phyloP scores from a whole-genome alignment of 1,284 basidiomycete genomes.

The Irpex sp. region DNA sequence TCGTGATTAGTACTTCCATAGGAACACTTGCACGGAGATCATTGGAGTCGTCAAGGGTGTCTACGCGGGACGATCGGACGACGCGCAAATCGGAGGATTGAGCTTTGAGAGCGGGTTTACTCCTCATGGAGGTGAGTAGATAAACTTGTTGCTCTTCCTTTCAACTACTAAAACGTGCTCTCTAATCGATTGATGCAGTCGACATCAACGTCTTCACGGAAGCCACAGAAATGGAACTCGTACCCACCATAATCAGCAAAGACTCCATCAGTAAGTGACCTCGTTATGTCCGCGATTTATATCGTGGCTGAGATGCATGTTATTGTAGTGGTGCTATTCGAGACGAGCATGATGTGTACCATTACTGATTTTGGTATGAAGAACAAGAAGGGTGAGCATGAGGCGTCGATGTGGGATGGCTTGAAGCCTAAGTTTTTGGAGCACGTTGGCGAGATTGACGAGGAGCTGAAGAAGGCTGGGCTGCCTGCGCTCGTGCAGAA shows the following conservation, averaged over 20 bases:
- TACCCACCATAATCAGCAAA: slow-evolving; percentile 48
- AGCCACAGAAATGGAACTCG: slow-evolving; percentile 48
- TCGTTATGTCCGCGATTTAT: not conserved
- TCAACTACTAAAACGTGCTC: not conserved
- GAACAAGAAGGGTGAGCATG: slow-evolving; percentile 51
- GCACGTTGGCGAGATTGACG: slow-evolving; percentile 53
- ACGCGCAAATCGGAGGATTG: slow-evolving; percentile 54
- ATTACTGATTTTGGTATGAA: slow-evolving; percentile 63
- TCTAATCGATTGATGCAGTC: slow-evolving; percentile 30
- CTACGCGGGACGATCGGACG: slow-evolving; percentile 58
- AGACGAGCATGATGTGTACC: slow-evolving; percentile 58
- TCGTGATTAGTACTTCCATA: slow-evolving; percentile 52
- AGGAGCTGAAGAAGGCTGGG: slow-evolving; percentile 7
- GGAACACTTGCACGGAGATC: slow-evolving; percentile 60
- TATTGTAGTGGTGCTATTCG: slow-evolving; percentile 58
- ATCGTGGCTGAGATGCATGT: no score
- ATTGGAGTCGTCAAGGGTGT: slow-evolving; percentile 58
- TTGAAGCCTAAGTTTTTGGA: slow-evolving; percentile 56
- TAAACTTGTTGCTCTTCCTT: not conserved
- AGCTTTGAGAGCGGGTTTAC: slow-evolving; percentile 63
- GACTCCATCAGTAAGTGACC: slow-evolving; percentile 45
- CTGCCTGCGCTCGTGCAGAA: slow-evolving; percentile 2
- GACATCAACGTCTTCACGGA: slow-evolving; percentile 55
- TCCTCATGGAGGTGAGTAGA: slow-evolving; percentile 49
- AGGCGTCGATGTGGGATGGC: slow-evolving; percentile 61